Base-by-base conservation (phyloP, 192 early-diverging fungal genomes). In the Coemansia sp. region DNA sequence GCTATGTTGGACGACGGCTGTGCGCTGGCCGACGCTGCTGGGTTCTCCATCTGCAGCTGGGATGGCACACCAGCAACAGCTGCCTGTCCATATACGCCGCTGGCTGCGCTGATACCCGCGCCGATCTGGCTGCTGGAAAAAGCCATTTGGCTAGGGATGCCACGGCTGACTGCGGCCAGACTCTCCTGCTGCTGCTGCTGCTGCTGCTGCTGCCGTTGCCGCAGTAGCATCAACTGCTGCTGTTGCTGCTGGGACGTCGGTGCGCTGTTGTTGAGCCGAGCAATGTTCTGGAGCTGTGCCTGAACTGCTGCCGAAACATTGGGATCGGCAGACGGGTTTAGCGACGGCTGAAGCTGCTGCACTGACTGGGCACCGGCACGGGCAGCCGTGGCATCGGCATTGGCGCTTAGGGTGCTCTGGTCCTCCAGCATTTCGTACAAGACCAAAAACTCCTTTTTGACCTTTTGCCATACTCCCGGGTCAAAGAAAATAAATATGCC, bases 401-500 rank as follows among this genome's bases (percentile, higher is more conserved):
- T 36, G n/a, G 47, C 56, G 7, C 32, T 36, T 45, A 62, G 39
- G 6, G 64, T 40, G 17, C 64, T 59, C 42, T 60, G 78, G 53
- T 97, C 95, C 71, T 97, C 97, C 52, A 99, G 71, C 21, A 86
- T 76, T 59, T 97, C 93, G 70, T 89, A 95, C 43, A 87, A 66
- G 2, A 97, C 72, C 56, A 92, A 79, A 69, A 84, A 90, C 41
- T 99, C 95, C 76, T 91, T 88, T 64, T 91, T 91, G 41, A 94
- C 85, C 58, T 86, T 87, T 56, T 88, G 83, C 94, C 94, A 99
- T 36, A 80, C 82, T 16, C 71, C 82, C 12, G 93, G 92, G 60
- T 97, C 97, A 69, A 97, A 99, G 58, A 97, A 94, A 32, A 93
- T 76, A 70, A 89, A 99, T 11, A 85, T 76, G 34, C 93, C 92